Evolutionary conservation across 371 early-diverging fungal genomes (phyloP).

Genomic region (Mortierella sp.): DNA sequence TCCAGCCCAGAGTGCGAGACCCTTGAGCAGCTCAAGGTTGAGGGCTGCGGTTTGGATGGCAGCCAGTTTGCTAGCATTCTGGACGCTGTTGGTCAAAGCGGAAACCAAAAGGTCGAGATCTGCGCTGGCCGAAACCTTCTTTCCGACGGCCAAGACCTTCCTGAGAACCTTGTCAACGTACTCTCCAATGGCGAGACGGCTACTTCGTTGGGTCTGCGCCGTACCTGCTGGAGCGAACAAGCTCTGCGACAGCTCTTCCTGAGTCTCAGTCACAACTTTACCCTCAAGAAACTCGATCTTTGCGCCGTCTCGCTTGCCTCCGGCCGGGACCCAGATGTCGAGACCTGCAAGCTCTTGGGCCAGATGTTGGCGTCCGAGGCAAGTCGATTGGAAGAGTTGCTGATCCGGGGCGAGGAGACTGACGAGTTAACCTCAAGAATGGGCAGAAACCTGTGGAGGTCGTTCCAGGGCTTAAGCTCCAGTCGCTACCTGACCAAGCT

Average conservation of each 20-base stretch:
- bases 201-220: constrained; percentile 43
- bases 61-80: constrained; percentile 45
- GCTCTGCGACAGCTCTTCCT: constrained; percentile 51
- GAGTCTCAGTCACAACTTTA: constrained; percentile 42
- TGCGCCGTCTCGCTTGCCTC: constrained; percentile 48
- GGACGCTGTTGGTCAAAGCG: constrained; percentile 44
- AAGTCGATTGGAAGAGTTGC: constrained; percentile 47
- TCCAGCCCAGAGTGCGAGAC: constrained; percentile 42
- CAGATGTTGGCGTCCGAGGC: constrained; percentile 45
- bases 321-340: constrained; percentile 53
- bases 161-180: constrained; percentile 38
- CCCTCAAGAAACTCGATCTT: constrained; percentile 46
- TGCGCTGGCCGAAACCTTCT: constrained; percentile 46
- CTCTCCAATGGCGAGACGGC: constrained; percentile 44
- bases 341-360: constrained; percentile 51
- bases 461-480: constrained; percentile 42
- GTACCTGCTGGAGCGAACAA: constrained; percentile 54
- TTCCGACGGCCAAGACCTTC: constrained; percentile 47
- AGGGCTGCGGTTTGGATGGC: constrained; percentile 57
- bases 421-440: constrained; percentile 43
- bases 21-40: constrained; percentile 40
- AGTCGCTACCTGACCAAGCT: constrained; percentile 52
- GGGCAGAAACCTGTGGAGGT: constrained; percentile 53
- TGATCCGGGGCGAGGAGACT: constrained; percentile 50
- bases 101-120: constrained; percentile 42